These are phyloP conservation scores for Flaveria brownii DNA, from an alignment of 129 eudicot genomes.

Conservation along the genomic window DNA sequence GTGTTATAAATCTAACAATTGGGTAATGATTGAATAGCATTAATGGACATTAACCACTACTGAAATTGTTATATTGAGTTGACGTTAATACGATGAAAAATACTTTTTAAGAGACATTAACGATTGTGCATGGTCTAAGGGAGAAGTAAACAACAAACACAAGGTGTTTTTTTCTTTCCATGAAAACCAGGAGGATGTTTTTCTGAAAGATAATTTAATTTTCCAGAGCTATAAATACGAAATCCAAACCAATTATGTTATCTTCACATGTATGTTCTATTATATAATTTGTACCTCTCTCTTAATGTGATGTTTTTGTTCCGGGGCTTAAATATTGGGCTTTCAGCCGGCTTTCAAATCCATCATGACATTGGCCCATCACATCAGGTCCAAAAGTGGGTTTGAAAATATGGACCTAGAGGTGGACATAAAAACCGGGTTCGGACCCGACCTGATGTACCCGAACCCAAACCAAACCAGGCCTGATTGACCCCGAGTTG, in stretches of 20 bases:
- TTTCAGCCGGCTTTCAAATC: slow-evolving; percentile 26
- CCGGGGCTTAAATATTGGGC: slow-evolving; percentile 14
- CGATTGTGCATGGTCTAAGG: neutral
- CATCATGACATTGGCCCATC: slow-evolving; percentile 36
- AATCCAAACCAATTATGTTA: neutral
- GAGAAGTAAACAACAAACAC: slow-evolving; percentile 31
- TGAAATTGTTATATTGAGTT: too few relatives aligned
- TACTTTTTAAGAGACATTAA: too few relatives aligned
- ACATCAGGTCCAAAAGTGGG: slow-evolving; percentile 30
- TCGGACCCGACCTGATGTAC: neutral
- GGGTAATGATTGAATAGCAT: too few relatives aligned
- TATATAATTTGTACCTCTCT: neutral
- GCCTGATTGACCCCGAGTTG: too few relatives aligned
- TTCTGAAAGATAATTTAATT: slow-evolving; percentile 6
- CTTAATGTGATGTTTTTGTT: neutral
- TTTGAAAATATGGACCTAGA: neutral
- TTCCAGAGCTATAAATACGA: slow-evolving; percentile 21
- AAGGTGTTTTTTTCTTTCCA: slow-evolving; percentile 36
- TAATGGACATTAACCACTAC: too few relatives aligned
- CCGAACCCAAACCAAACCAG: too few relatives aligned
- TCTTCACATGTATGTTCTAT: neutral
- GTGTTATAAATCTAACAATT: too few relatives aligned
- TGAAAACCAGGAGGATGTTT: slow-evolving; percentile 49
- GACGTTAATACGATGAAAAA: too few relatives aligned
- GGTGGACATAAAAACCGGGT: neutral